A percentile compares a stretch with the other conserved stretches of the same genome.
These are phyloP conservation scores for Pseudocercospora fijiensis DNA, from an alignment of 2,329 filamentous ascomycete genomes.

Conservation along the genomic window DNA sequence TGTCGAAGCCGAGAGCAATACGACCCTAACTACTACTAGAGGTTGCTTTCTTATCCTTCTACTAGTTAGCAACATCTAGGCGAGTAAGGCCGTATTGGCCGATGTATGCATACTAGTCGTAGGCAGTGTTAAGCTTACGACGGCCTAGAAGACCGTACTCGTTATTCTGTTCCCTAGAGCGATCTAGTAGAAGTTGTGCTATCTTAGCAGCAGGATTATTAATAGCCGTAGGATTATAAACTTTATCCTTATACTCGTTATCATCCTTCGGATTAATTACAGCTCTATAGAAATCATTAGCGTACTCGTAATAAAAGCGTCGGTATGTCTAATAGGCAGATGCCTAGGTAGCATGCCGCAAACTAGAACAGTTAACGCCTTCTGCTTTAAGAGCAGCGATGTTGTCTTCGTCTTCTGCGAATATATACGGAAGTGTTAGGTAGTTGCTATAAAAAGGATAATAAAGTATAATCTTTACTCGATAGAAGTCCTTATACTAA, in stretches of 20 bases:
- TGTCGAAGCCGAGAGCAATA: background rate
- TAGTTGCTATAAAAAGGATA: background rate
- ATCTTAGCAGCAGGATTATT: background rate
- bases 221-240: background rate
- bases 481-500: background rate
- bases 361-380: background rate
- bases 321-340: background rate
- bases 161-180: background rate
- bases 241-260: background rate
- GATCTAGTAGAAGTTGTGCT: background rate
- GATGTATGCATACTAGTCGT: background rate
- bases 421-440: background rate
- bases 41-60: background rate
- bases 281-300: background rate
- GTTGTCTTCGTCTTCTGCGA: background rate
- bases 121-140: background rate
- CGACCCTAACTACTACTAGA: background rate
- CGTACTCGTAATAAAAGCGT: background rate
- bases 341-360: background rate
- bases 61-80: background rate
- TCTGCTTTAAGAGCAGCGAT: background rate
- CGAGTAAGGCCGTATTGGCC: background rate
- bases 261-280: background rate
- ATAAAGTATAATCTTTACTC: background rate
- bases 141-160: background rate